phyloP scores from a whole-genome alignment of 2,329 filamentous ascomycete genomes.

The Penicillium decumbens region DNA sequence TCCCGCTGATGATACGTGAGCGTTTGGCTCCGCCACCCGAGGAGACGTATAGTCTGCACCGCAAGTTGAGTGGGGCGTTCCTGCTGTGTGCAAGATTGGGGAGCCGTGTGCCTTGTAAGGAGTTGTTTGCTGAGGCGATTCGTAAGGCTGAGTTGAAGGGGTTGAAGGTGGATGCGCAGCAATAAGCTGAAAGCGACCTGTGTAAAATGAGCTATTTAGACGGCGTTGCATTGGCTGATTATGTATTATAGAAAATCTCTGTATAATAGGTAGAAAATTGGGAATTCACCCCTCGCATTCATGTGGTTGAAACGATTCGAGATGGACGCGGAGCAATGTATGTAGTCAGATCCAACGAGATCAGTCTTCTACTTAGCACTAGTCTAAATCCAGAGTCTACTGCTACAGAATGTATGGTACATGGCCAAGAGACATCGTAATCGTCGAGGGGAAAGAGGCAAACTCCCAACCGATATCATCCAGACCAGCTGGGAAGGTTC shows the following conservation, averaged over 20 bases:
- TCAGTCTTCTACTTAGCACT: background rate
- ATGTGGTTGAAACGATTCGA: background rate
- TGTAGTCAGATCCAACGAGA: background rate
- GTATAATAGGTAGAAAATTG: background rate
- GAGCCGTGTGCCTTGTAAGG: constrained; percentile 73
- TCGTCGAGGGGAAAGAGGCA: background rate
- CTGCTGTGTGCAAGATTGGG: constrained; percentile 82
- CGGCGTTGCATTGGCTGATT: background rate
- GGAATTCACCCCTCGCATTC: background rate
- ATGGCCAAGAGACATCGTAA: background rate
- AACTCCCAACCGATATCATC: background rate
- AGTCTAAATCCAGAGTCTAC: background rate
- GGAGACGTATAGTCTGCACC: constrained; percentile 92
- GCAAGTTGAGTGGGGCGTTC: constrained; percentile 93
- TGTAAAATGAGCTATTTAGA: background rate
- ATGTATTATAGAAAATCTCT: constrained; percentile 2
- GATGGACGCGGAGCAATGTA: background rate
- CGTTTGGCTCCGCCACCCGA: constrained; percentile 85
- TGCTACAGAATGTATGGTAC: background rate
- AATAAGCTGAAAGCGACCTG: background rate
- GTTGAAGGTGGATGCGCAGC: constrained; percentile 6
- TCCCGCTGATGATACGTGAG: constrained; percentile 90
- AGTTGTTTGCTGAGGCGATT: constrained; percentile 59
- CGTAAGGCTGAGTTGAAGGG: constrained; percentile 25
- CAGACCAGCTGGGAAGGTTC: background rate